Conservation (phyloP, 495 filamentous ascomycete genomes). For the Hamigera avellanea region DNA sequence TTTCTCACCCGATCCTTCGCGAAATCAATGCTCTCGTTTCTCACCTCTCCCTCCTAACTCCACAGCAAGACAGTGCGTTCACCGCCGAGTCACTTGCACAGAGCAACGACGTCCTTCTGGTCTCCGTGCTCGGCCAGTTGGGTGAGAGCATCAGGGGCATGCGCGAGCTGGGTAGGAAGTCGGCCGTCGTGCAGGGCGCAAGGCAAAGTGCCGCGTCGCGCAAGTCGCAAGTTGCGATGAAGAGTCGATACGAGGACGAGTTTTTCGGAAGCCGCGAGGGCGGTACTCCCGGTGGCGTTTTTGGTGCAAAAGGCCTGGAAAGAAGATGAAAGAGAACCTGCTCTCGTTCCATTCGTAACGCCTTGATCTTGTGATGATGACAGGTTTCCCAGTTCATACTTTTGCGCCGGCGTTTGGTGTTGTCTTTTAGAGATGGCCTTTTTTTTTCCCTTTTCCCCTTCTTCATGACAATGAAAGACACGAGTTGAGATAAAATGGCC, state of each 20-base stretch:
- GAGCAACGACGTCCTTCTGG: constrained; percentile 65
- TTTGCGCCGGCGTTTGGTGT: no score
- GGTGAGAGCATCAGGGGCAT: constrained; percentile 54
- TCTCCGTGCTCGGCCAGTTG: constrained; percentile 57
- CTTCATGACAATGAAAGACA: no score
- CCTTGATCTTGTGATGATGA: no score
- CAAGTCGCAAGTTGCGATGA: constrained; percentile 14
- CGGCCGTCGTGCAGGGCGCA: constrained; percentile 45
- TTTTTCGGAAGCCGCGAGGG: constrained; percentile 4
- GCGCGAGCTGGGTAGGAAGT: constrained; percentile 62
- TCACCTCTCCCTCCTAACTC: constrained; percentile 41
- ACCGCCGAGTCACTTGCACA: constrained; percentile 54
- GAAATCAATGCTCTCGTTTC: constrained; percentile 44
- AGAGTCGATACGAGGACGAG: constrained; percentile 19
- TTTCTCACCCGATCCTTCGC: constrained; percentile 41
- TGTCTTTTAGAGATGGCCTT: no score
- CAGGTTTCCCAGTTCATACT: no score
- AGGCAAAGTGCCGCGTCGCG: constrained; percentile 17
- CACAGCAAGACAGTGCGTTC: constrained; percentile 42
- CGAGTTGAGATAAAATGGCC: no score
- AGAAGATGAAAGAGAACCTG: no score
- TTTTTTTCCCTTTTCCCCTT: no score
- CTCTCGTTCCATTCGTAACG: no score
- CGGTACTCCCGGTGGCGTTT: background rate
- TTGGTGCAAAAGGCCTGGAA: no score